These are phyloP conservation scores for Rhytidiadelphus loreus DNA, from an alignment of 225 moss, liverwort and hornwort species.

Conservation along the genomic window DNA sequence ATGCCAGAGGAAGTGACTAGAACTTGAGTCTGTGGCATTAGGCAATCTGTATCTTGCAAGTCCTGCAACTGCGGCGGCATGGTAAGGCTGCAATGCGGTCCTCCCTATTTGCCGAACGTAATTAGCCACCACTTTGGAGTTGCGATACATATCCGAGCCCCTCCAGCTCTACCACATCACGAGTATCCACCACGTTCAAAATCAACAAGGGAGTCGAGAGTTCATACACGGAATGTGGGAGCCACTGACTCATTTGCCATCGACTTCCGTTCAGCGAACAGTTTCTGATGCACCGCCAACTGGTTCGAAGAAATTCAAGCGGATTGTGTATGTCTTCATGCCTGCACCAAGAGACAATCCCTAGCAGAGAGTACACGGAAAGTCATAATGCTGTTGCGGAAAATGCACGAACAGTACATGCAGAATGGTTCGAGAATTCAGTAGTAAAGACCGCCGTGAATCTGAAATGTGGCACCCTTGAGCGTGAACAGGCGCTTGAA, in stretches of 20 bases:
- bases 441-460: neutral
- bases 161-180: constrained; percentile 18
- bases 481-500: constrained; percentile 18
- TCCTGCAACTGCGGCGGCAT: neutral
- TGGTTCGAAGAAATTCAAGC: neutral
- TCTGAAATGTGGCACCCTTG: neutral
- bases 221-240: neutral
- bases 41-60: neutral
- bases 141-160: constrained; percentile 19
- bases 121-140: constrained; percentile 14
- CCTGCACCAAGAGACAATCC: neutral
- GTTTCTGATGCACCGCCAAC: neutral
- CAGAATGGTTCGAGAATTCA: neutral
- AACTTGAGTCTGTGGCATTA: neutral
- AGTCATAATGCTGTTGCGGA: neutral
- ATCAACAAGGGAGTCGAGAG: neutral
- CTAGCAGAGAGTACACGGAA: neutral
- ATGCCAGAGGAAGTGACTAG: neutral
- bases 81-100: neutral
- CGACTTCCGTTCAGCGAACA: neutral
- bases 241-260: constrained; percentile 20
- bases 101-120: constrained; percentile 4
- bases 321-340: neutral
- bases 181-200: constrained; percentile 7
- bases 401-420: neutral